A percentile compares a stretch with the other conserved stretches of the same genome.
phyloP scores from a whole-genome alignment of 805 yeast species.

The Candida qinlingensis region DNA sequence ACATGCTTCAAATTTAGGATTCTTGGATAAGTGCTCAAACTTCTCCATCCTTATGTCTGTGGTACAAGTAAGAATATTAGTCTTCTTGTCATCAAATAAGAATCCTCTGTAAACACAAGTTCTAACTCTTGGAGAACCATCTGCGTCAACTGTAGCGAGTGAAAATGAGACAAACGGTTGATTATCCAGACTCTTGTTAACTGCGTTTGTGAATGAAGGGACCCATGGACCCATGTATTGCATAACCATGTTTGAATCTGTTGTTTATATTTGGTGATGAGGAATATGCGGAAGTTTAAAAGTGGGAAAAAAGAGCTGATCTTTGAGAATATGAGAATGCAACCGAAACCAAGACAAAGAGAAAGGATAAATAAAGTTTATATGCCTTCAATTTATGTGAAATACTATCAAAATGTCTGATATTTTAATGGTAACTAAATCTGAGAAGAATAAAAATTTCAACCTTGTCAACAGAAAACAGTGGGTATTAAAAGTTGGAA shows the following conservation, averaged over 20 bases:
- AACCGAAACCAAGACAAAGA: too few relatives aligned
- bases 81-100: slow-evolving; percentile 60
- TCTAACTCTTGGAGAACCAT: slow-evolving; percentile 56
- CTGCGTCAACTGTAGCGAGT: slow-evolving; percentile 57
- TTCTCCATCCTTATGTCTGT: slow-evolving; percentile 71
- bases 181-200: slow-evolving; percentile 39
- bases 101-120: slow-evolving; percentile 73
- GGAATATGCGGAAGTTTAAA: too few relatives aligned
- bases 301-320: too few relatives aligned
- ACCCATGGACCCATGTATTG: slow-evolving; percentile 72
- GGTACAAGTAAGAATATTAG: slow-evolving; percentile 62
- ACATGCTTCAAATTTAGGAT: slow-evolving; percentile 67
- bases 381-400: too few relatives aligned
- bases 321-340: too few relatives aligned
- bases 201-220: slow-evolving; percentile 53
- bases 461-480: neutral
- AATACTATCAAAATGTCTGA: too few relatives aligned
- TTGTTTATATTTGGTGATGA: too few relatives aligned
- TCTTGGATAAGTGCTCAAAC: slow-evolving; percentile 39
- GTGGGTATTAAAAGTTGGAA: neutral
- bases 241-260: slow-evolving; percentile 12
- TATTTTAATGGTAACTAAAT: too few relatives aligned
- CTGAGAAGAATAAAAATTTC: neutral
- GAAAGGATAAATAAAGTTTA: neutral
- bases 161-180: slow-evolving; percentile 57